A percentile compares a stretch with the other conserved stretches of the same genome.
Conservation (phyloP, 2,329 filamentous ascomycete species). For the Stromatinia cepivora region DNA sequence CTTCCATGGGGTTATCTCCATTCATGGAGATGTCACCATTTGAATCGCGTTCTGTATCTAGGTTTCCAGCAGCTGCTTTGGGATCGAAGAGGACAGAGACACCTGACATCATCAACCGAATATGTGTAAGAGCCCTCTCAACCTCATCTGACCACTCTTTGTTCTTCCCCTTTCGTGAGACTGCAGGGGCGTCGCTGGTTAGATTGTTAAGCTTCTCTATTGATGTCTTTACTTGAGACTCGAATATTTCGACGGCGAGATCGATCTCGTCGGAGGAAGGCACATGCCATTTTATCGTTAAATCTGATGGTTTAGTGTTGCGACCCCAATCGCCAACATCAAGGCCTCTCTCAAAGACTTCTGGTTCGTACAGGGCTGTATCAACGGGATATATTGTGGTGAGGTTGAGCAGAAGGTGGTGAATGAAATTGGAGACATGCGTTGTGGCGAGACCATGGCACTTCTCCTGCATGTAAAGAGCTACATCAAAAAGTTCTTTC, state of each 20-base stretch:
- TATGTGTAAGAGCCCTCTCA: constrained; percentile 80
- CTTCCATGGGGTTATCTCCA: constrained; percentile 53
- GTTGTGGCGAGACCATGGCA: constrained; percentile 93
- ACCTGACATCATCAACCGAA: constrained; percentile 87
- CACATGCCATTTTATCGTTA: constrained; percentile 90
- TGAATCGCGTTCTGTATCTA: constrained; percentile 47
- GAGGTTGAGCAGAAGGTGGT: constrained; percentile 90
- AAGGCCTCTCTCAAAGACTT: constrained; percentile 68
- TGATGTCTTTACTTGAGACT: constrained; percentile 76
- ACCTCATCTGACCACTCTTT: constrained; percentile 99
- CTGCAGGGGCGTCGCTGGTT: constrained; percentile 76
- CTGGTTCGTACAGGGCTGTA: constrained; percentile 82
- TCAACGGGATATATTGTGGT: constrained; percentile 94
- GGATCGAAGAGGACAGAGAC: constrained; percentile 88
- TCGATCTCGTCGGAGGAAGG: constrained; percentile 77
- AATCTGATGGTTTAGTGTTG: constrained; percentile 67
- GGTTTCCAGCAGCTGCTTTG: constrained; percentile 61
- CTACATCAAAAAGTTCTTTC: constrained; percentile 85
- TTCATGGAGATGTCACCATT: constrained; percentile 49
- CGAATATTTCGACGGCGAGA: constrained; percentile 87
- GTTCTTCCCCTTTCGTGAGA: constrained; percentile 90
- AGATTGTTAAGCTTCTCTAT: constrained; percentile 73
- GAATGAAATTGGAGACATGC: constrained; percentile 95
- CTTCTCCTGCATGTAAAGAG: constrained; percentile 93
- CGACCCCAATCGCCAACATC: constrained; percentile 82